Base-by-base conservation (phyloP, 139 green algal genomes). In the Edaphochlamys debaryana region DNA sequence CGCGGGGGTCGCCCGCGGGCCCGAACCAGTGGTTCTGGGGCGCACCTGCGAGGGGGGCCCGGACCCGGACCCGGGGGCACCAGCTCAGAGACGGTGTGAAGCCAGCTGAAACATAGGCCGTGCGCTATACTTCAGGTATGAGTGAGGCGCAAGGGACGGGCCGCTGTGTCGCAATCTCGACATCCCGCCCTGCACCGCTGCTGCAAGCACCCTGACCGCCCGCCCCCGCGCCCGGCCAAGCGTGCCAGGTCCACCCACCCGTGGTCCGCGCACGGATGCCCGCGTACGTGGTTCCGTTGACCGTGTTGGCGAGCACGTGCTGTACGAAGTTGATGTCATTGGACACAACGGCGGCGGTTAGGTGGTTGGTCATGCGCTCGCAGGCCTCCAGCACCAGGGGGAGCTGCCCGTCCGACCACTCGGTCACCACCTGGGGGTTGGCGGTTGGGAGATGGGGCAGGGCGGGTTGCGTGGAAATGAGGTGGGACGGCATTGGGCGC, bases 1-100 rank as follows among this genome's bases (percentile, higher is more conserved):
- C 95, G 2, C 97, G 90, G 0, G 97, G 97, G 84, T 99, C 97
- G 42, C 96, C 95, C 0, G 94, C 95, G 1, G 97, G 97, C 1
- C 97, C 97, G 85, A 99, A 99, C 96, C 97, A 99, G 91, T 99
- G 97, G 91, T 99, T 99, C 77, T 99, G 97, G 4, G 97, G 97
- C 2, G 97, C 97, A 7, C 96, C 94, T 92, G 76, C 66, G n/a
- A 19, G 25, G n/a, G n/a, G n/a, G n/a, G n/a, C n/a, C n/a, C n/a
- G n/a, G n/a, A n/a, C n/a, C n/a, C n/a, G n/a, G n/a, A n/a, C n/a
- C n/a, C n/a, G n/a, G n/a, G n/a, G n/a, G n/a, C n/a, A n/a, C n/a
- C n/a, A n/a, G n/a, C n/a, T n/a, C n/a, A n/a, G n/a, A n/a, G n/a
- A n/a, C n/a, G n/a, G n/a, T n/a, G n/a, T n/a, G n/a, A n/a, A n/a